A percentile compares a stretch with the other conserved stretches of the same genome.
Conservation (phyloP, 306 rosid genomes). For the Corylus americana region DNA sequence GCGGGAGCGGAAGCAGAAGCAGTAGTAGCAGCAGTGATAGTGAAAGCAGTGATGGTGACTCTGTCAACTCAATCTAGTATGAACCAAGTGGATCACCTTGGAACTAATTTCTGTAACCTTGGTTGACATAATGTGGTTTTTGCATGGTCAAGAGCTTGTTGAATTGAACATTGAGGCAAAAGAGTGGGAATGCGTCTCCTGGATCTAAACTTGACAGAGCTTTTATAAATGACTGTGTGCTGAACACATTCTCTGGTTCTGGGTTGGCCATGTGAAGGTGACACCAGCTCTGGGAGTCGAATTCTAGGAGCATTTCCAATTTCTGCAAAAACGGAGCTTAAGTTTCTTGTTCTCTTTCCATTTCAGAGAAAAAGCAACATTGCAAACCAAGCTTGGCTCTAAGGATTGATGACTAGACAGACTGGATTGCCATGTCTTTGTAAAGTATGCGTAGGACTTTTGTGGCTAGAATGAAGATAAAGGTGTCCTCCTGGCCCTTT, state of each 20-base stretch:
- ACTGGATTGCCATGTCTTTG: neutral
- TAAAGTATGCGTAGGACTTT: neutral
- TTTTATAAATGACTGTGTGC: neutral
- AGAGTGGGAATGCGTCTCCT: neutral
- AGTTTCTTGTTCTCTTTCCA: neutral
- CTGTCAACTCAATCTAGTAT: slow-evolving; percentile 61
- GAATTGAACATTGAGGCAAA: neutral
- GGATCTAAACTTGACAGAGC: neutral
- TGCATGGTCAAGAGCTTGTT: neutral
- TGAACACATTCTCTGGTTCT: neutral
- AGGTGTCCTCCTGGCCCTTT: neutral
- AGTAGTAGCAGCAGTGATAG: slow-evolving; percentile 72
- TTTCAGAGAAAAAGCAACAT: neutral
- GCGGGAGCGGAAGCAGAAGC: slow-evolving; percentile 2
- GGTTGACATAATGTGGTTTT: neutral
- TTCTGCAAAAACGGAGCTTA: too few relatives aligned
- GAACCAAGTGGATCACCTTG: slow-evolving; percentile 3
- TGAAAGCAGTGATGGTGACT: slow-evolving; percentile 81
- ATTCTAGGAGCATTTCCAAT: too few relatives aligned
- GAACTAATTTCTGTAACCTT: neutral
- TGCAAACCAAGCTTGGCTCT: neutral
- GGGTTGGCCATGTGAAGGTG: neutral
- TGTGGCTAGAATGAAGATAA: neutral
- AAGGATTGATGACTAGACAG: neutral
- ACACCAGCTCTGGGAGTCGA: neutral